Base-by-base conservation (phyloP, 2,329 filamentous ascomycete species). In the Coniochaeta hoffmannii region DNA sequence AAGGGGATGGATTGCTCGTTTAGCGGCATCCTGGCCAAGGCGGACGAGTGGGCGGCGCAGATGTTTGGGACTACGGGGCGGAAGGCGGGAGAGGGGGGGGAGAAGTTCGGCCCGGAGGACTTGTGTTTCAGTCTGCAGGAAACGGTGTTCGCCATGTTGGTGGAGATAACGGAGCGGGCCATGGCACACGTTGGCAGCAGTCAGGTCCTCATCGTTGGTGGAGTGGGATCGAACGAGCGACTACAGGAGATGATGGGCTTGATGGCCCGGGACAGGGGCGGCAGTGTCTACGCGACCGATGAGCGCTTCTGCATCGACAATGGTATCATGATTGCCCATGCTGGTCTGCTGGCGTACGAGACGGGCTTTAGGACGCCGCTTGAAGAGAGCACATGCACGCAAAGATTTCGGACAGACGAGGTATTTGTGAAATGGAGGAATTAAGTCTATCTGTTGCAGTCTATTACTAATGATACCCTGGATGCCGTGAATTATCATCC, bases 1-100 rank as follows among this genome's bases (percentile, higher is more conserved):
- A 99, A 99, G 73, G 94, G 94, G 53, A 99, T 99, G 94, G 94
- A 99, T 70, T 96, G 91, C 65, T 94, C 89, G 24, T 97, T 99
- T 72, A 92, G 89, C 2, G 94, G 94, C 1, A 96, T 99, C 60
- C 76, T 99, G 28, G 90, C 89, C 0, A 82, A 83, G 4, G 87
- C 93, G 12, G 94, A 99, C 68, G 78, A 86, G 34, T 76, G 96
- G 49, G 93, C 92, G 1, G 82, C 78, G 55, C 85, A 82, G 69
- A 84, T 90, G 72, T 78, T 65, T 57, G 41, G 41, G 2, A 28
- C 41, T 19, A 68, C 68, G 30, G 71, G 73, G 55, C 65, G 64
- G 60, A 69, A 68, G 22, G 70, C 74, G n/a, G 65, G 65, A n/a
- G 74, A 74, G 1, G 80, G 80, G 26, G 75, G 72, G 9, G 75